Percentiles rank a stretch among this genome's conserved stretches.
Conservation (phyloP, 2,329 filamentous ascomycete species). For the Xylariales sp. region DNA sequence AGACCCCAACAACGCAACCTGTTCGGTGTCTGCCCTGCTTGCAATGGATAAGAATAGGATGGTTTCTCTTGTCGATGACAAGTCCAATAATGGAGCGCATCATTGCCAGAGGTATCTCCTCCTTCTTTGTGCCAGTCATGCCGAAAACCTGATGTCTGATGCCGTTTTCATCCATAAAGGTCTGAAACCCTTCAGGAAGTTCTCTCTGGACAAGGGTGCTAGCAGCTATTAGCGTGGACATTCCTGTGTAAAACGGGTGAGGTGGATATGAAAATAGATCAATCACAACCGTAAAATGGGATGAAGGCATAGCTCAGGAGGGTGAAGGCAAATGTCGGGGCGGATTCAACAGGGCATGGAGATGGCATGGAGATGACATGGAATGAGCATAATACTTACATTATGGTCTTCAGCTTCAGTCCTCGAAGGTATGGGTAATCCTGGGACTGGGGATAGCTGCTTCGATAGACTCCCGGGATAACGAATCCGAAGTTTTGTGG, state of each 20-base stretch:
- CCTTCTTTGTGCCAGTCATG: conserved; percentile 85
- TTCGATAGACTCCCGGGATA: conserved; percentile 70
- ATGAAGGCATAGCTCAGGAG: too few relatives aligned
- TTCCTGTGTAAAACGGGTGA: background rate
- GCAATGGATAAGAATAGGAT: conserved; percentile 84
- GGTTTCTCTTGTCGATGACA: conserved; percentile 66
- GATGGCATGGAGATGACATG: too few relatives aligned
- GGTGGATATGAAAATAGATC: too few relatives aligned
- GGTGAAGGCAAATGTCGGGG: too few relatives aligned
- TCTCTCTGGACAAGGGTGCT: conserved; percentile 59
- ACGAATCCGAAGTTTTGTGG: conserved; percentile 76
- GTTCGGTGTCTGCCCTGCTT: conserved; percentile 94
- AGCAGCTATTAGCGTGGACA: background rate
- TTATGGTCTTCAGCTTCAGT: conserved; percentile 71
- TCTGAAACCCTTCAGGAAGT: conserved; percentile 44
- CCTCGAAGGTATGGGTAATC: conserved; percentile 66
- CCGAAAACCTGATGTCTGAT: conserved; percentile 72
- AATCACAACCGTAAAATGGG: too few relatives aligned
- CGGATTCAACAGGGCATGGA: too few relatives aligned
- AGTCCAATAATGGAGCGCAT: conserved; percentile 69
- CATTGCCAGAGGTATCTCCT: conserved; percentile 58
- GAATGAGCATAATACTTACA: conserved; percentile 31
- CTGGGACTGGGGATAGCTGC: conserved; percentile 68
- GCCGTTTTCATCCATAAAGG: conserved; percentile 60
- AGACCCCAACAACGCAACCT: conserved; percentile 77